phyloP scores from a whole-genome alignment of 495 filamentous ascomycete species.

The Pseudevernia furfuracea region DNA sequence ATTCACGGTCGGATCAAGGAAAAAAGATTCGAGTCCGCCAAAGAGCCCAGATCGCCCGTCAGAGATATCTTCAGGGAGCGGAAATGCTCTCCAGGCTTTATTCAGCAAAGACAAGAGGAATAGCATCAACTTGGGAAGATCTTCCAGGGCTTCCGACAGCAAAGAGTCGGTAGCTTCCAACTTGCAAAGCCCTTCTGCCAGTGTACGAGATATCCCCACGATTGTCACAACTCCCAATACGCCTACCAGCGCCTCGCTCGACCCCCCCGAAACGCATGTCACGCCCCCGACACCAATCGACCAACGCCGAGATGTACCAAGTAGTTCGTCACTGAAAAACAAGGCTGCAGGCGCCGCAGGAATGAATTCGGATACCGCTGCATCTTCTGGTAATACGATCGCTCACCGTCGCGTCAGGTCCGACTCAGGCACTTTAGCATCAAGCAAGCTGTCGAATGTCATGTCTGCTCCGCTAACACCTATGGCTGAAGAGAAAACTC shows the following conservation, averaged over 20 bases:
- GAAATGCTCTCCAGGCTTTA: constrained; percentile 26
- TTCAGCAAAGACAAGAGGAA: constrained; percentile 35
- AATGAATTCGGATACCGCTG: constrained; percentile 21
- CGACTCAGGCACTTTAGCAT: constrained; percentile 57
- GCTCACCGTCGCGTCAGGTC: constrained; percentile 61
- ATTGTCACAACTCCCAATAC: constrained; percentile 33
- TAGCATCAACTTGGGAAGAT: constrained; percentile 37
- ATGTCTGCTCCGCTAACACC: constrained; percentile 67
- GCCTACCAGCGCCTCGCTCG: constrained; percentile 38
- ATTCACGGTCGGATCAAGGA: constrained; percentile 34
- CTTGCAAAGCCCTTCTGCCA: constrained; percentile 11
- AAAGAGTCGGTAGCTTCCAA: constrained; percentile 13
- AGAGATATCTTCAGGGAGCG: constrained; percentile 32
- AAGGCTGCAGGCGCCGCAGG: constrained; percentile 13
- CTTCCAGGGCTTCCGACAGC: constrained; percentile 30
- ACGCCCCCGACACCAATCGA: constrained; percentile 50
- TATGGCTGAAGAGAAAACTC: constrained; percentile 55
- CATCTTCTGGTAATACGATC: constrained; percentile 61
- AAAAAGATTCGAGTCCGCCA: constrained; percentile 34
- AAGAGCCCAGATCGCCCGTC: constrained; percentile 40
- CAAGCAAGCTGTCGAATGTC: constrained; percentile 83
- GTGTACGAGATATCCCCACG: constrained; percentile 18
- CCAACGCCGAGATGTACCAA: constrained; percentile 23
- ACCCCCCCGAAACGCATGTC: constrained; percentile 43
- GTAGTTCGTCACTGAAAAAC: constrained; percentile 7